Evolutionary conservation across 1,139 yeast genomes (phyloP), one percentile per base, ranked within the genome.

Genomic region (Lodderomyces elongisporus): DNA sequence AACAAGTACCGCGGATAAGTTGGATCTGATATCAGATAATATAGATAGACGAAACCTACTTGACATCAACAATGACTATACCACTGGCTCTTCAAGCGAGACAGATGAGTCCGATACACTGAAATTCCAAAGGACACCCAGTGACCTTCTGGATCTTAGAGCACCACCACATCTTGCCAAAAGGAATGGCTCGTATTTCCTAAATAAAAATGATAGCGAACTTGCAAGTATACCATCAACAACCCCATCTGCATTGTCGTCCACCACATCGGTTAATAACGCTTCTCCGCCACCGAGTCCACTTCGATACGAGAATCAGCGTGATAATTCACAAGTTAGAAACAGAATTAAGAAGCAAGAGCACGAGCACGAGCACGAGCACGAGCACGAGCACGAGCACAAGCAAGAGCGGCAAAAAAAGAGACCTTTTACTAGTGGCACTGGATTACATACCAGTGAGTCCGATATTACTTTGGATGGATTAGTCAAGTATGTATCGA

Each of bases 31-130:
- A 5, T 36, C 41, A n/a, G 37, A 41, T 24, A 33, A 44, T 13
- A 47, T 43, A 30, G 45, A 39, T n/a, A 40, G 38, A 13, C 36
- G 58, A 23, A 34, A 39, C 28, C 44, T 51, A 16, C 42, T 54
- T 10, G 38, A 46, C 14, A 21, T 47, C 7, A 49, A 50, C 24
- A 46, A 49, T 25, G 57, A 52, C 17, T 54, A 43, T 34, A n/a
- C n/a, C n/a, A 39, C 31, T 18, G 29, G 34, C 4, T 34, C 40
- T 10, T 32, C 39, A 6, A 32, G 38, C 5, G 42, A 38, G 14
- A 30, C 18, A 5, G 38, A 37, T 15, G 41, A 39, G 12, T 24
- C 30, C 5, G 14, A 21, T 10, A 13, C n/a, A 14, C 16, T 23
- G 3, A 29, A 23, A 18, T 13, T 28, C 4, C 17, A 16, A 10